Percentiles rank a stretch among this genome's conserved stretches.
phyloP scores from a whole-genome alignment of 176 grass and related monocot species.

The Metroxylon sagu region DNA sequence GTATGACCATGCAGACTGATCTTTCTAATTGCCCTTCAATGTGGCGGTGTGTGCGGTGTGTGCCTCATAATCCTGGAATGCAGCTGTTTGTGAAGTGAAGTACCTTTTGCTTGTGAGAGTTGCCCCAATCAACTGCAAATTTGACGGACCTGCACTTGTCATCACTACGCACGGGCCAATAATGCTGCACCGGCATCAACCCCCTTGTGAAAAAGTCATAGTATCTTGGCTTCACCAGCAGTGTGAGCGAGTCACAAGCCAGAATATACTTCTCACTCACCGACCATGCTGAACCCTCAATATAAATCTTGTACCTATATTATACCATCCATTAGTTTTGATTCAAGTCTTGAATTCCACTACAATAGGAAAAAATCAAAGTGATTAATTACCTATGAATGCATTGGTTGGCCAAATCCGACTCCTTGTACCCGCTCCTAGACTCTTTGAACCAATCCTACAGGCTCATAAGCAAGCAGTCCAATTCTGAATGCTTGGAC shows the following conservation, averaged over 20 bases:
- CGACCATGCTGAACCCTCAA: conserved; percentile 46
- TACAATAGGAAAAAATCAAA: background rate
- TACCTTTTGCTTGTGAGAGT: conserved; percentile 24
- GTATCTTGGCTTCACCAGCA: conserved; percentile 28
- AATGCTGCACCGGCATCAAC: conserved; percentile 43
- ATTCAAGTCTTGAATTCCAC: too few species aligned
- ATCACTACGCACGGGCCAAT: conserved; percentile 36
- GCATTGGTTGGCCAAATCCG: conserved; percentile 49
- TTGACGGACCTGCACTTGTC: conserved; percentile 48
- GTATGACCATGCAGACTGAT: too few species aligned
- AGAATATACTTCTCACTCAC: conserved; percentile 62
- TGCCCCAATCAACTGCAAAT: conserved; percentile 52
- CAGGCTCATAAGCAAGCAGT: background rate
- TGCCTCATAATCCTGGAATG: too few species aligned
- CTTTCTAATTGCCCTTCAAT: too few species aligned
- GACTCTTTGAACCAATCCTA: conserved; percentile 34
- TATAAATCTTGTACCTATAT: conserved; percentile 53
- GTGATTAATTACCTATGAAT: conserved; percentile 29
- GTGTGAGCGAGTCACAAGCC: conserved; percentile 40
- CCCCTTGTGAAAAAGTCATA: conserved; percentile 45
- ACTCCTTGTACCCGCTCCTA: conserved; percentile 28
- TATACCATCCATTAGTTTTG: background rate
- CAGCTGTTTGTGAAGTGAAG: background rate
- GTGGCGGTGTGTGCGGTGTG: too few species aligned
- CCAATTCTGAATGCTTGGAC: too few species aligned